phyloP scores from a whole-genome alignment of 1,284 basidiomycete genomes.

The Stereum hirsutum region DNA sequence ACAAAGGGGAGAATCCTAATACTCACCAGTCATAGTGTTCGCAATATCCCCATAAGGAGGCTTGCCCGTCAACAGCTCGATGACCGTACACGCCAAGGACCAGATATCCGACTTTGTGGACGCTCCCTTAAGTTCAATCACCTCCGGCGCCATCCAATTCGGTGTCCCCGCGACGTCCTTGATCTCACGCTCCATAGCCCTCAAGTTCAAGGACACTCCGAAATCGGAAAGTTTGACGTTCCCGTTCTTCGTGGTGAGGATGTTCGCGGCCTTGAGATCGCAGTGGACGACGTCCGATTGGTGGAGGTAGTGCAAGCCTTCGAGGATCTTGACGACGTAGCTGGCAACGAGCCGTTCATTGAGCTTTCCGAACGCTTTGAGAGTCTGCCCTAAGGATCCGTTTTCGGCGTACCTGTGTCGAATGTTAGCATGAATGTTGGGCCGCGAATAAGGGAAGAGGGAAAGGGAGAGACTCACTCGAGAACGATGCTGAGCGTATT shows the following conservation, averaged over 20 bases:
- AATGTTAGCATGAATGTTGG: conserved; percentile 1
- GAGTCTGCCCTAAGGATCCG: conserved; percentile 83
- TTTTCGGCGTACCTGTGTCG: conserved; percentile 79
- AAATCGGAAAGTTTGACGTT: conserved; percentile 99
- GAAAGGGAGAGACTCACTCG: conserved; percentile 53
- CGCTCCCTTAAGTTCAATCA: conserved; percentile 76
- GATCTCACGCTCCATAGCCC: conserved; percentile 86
- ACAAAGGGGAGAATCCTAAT: conserved; percentile 2
- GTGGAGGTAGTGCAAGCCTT: conserved; percentile 87
- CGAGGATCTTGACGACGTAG: conserved; percentile 90
- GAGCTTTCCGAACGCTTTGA: conserved; percentile 86
- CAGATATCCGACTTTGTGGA: conserved; percentile 80
- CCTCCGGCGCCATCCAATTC: conserved; percentile 98
- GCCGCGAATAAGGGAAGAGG: conserved; percentile 9
- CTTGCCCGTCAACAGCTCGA: conserved; percentile 85
- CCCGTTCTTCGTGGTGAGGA: conserved; percentile 93
- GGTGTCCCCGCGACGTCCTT: conserved; percentile 90
- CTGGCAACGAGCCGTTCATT: conserved; percentile 84
- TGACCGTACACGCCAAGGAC: conserved; percentile 90
- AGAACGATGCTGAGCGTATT: conserved; percentile 85
- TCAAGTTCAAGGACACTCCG: conserved; percentile 96
- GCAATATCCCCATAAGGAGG: conserved; percentile 86
- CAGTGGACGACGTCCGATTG: conserved; percentile 76
- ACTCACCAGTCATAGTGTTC: conserved; percentile 76
- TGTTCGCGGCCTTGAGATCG: conserved; percentile 98